Base-by-base conservation (phyloP, 305 asterid species). In the Fraxinus greggii region DNA sequence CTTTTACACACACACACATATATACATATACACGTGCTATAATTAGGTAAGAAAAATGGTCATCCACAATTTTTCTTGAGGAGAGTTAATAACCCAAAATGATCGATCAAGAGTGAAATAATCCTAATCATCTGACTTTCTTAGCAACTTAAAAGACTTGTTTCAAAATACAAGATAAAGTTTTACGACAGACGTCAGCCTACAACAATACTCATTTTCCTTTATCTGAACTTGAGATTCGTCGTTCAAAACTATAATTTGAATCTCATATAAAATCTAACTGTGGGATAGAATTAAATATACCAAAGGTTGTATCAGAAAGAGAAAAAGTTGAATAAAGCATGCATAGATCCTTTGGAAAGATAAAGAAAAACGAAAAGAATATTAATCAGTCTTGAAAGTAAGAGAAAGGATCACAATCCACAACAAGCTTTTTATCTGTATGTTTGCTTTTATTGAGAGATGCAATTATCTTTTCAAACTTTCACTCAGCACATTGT, bases 281-380 rank as follows among this genome's bases (percentile, higher is more conserved):
- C 3, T 9, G 2, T 40, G 48, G 48, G 12, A 40, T 1, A 2
- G 51, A 40, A 40, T 10, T 40, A 10, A 36, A 36, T 6, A 12
- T 42, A 42, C 17, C 17, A 42, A 42, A 42, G 4, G 17, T 42
- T 12, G 17, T 10, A 2, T 10, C 51, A 42, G 51, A 40, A 12
- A 12, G 51, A 10, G 5, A 42, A 12, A 42, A 42, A 42, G 51
- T 10, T 42, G 51, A 42, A 42, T 2, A 42, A 79, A 75, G 75
- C 76, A 74, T 85, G 83, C 79, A 63, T 42, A 31, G 35, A 73
- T 36, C 21, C 78, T 21, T 32, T 51, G 81, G 82, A 24, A 74
- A 74, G 76, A 80, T 78, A 85, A 80, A 81, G 87, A 1, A 78
- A 81, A 78, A 73, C 81, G 3, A 15, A 83, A 84, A 83, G 88